Percentiles rank a stretch among this genome's conserved stretches.
These are phyloP conservation scores for Talaromyces sp. DNA, from an alignment of 2,329 filamentous ascomycete species.

Conservation along the genomic window DNA sequence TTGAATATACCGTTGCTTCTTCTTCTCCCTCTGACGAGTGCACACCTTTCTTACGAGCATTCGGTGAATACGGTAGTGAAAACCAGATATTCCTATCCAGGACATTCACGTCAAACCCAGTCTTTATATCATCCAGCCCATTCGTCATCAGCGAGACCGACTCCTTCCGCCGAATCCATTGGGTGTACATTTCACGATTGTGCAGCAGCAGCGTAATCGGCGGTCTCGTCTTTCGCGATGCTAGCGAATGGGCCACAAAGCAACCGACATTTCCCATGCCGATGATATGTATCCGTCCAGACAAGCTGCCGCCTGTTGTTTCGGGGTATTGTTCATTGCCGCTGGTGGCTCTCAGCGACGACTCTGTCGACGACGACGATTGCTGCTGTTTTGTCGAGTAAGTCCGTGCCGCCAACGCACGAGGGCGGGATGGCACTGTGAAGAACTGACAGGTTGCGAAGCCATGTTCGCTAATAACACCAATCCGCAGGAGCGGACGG, in stretches of 20 bases:
- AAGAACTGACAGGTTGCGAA: conserved; percentile 7
- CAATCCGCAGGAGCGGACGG: conserved; percentile 15
- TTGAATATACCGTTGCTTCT: conserved; percentile 12
- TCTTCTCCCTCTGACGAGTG: neutral
- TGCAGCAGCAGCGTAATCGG: conserved; percentile 80
- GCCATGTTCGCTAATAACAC: conserved; percentile 4
- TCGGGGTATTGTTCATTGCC: neutral
- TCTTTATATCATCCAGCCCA: conserved; percentile 38
- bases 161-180: conserved; percentile 28
- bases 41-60: conserved; percentile 11
- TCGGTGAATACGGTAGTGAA: conserved; percentile 22
- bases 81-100: conserved; percentile 30
- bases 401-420: conserved; percentile 1
- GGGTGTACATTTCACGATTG: conserved; percentile 36
- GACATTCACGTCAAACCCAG: conserved; percentile 42
- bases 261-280: conserved; percentile 78
- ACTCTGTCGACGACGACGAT: neutral
- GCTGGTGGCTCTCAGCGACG: neutral
- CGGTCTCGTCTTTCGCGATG: conserved; percentile 57
- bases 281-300: conserved; percentile 65
- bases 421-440: conserved; percentile 5
- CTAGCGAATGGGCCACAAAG: conserved; percentile 70
- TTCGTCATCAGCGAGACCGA: conserved; percentile 33
- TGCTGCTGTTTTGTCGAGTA: neutral
- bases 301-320: conserved; percentile 17